Evolutionary conservation across 1,139 yeast species (phyloP).

Genomic region (Candida pseudoviswanathii): DNA sequence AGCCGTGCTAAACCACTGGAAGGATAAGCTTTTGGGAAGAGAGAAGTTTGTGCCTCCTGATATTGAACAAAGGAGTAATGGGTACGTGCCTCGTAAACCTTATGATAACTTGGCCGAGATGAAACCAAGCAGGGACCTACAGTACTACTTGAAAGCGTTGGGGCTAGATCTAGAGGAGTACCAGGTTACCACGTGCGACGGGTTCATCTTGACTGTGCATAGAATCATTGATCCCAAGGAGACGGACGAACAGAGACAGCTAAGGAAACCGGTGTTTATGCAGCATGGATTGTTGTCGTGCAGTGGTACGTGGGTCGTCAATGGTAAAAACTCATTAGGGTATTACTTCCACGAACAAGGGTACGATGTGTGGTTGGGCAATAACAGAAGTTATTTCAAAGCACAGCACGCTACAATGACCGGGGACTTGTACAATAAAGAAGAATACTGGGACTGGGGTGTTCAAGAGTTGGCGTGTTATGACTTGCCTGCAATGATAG

Average conservation of each 20-base stretch:
- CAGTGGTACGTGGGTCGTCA: slow-evolving; percentile 79
- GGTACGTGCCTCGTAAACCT: slow-evolving; percentile 30
- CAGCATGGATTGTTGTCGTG: slow-evolving; percentile 89
- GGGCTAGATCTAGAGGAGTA: slow-evolving; percentile 63
- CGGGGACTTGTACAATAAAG: slow-evolving; percentile 48
- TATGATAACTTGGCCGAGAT: slow-evolving; percentile 32
- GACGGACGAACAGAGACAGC: slow-evolving; percentile 26
- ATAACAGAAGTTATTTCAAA: slow-evolving; percentile 82
- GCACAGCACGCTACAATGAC: slow-evolving; percentile 56
- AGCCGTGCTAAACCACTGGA: slow-evolving; percentile 30
- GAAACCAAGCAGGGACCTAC: slow-evolving; percentile 37
- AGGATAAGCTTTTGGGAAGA: slow-evolving; percentile 27
- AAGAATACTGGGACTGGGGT: slow-evolving; percentile 83
- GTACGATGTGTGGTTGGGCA: slow-evolving; percentile 93
- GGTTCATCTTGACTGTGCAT: slow-evolving; percentile 67
- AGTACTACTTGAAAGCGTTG: slow-evolving; percentile 65
- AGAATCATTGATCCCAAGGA: slow-evolving; percentile 60
- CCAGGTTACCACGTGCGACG: slow-evolving; percentile 75
- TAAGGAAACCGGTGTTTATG: slow-evolving; percentile 62
- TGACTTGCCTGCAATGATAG: slow-evolving; percentile 75
- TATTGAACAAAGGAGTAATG: slow-evolving; percentile 18
- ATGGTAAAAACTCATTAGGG: slow-evolving; percentile 78
- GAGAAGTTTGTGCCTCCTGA: slow-evolving; percentile 12
- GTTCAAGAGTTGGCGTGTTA: slow-evolving; percentile 73
- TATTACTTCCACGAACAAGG: slow-evolving; percentile 62